These are phyloP conservation scores for Verticillium tricorpus DNA, from an alignment of 2,329 filamentous ascomycete genomes.

Conservation along the genomic window DNA sequence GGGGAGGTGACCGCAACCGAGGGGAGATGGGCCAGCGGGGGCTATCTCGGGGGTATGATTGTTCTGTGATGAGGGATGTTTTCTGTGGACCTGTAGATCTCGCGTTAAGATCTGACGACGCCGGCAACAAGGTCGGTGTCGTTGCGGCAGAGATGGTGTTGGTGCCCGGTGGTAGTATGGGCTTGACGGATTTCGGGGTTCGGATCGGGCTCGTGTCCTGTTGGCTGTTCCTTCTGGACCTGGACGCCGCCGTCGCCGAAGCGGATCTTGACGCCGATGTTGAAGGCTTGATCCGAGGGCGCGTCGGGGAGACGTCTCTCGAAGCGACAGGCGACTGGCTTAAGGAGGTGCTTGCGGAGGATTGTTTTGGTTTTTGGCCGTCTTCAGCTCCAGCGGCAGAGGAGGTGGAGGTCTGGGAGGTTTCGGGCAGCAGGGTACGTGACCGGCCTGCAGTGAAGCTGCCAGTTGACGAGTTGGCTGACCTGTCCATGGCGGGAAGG, in stretches of 20 bases:
- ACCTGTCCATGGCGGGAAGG: slow-evolving; percentile 30
- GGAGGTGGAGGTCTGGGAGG: slow-evolving; percentile 19
- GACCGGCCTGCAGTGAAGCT: slow-evolving; percentile 16
- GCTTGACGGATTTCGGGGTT: slow-evolving; percentile 42
- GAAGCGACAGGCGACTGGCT: slow-evolving; percentile 32
- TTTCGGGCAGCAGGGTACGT: slow-evolving; percentile 9
- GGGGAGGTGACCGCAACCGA: slow-evolving; percentile 72
- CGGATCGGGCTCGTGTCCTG: slow-evolving; percentile 62
- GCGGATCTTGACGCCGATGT: slow-evolving; percentile 23
- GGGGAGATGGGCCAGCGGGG: slow-evolving; percentile 76
- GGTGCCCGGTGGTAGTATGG: slow-evolving; percentile 59
- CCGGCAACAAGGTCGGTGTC: slow-evolving; percentile 61
- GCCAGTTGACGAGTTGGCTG: slow-evolving; percentile 24
- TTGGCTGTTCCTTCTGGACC: slow-evolving; percentile 55
- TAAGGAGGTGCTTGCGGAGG: slow-evolving; percentile 30
- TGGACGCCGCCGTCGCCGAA: slow-evolving; percentile 26
- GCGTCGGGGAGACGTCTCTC: slow-evolving; percentile 44
- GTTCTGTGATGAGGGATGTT: slow-evolving; percentile 41
- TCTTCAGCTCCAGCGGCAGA: slow-evolving; percentile 14
- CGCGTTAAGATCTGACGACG: slow-evolving; percentile 54
- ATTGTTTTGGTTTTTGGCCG: slow-evolving; percentile 28
- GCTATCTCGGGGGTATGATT: slow-evolving; percentile 33
- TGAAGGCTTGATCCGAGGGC: slow-evolving; percentile 24
- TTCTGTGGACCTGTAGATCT: slow-evolving; percentile 64
- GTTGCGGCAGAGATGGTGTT: slow-evolving; percentile 64